phyloP scores from a whole-genome alignment of 306 rosid species.

The Rosa chinensis region DNA sequence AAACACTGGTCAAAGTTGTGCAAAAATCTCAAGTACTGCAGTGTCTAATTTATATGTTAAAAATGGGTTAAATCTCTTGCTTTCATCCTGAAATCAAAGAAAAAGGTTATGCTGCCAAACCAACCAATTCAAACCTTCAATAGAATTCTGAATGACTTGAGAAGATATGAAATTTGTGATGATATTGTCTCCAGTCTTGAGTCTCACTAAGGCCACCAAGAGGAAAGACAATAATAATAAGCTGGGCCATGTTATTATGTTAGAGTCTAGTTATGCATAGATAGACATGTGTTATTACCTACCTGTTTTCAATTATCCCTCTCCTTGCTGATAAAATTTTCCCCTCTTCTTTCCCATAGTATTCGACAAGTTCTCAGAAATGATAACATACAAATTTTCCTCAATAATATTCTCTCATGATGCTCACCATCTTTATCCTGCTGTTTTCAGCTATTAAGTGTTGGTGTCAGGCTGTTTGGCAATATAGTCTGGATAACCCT shows the following conservation, averaged over 20 bases:
- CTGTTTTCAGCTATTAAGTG: constrained; percentile 86
- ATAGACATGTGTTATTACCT: not conserved
- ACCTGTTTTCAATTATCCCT: not conserved
- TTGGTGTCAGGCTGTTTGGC: constrained; percentile 99
- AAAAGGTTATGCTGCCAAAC: constrained; percentile 1
- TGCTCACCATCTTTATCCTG: constrained; percentile 20
- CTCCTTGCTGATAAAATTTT: not conserved
- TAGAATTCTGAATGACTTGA: not conserved
- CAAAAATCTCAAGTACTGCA: not conserved
- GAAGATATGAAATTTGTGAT: not conserved
- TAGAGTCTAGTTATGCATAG: not conserved
- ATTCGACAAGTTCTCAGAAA: constrained; percentile 7
- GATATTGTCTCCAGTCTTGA: not conserved
- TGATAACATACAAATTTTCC: not conserved
- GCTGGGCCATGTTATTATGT: not conserved
- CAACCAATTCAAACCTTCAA: too few species aligned
- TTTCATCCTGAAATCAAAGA: not conserved
- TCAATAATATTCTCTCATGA: not conserved
- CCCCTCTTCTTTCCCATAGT: not conserved
- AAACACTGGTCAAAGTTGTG: not conserved
- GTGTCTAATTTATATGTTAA: not conserved
- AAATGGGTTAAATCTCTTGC: not conserved
- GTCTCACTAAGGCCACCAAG: not conserved
- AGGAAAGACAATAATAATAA: not conserved
- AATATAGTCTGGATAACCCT: constrained; percentile 69